phyloP scores from a whole-genome alignment of 768 basidiomycete genomes.

The Krasilnikovozyma curviuscula region DNA sequence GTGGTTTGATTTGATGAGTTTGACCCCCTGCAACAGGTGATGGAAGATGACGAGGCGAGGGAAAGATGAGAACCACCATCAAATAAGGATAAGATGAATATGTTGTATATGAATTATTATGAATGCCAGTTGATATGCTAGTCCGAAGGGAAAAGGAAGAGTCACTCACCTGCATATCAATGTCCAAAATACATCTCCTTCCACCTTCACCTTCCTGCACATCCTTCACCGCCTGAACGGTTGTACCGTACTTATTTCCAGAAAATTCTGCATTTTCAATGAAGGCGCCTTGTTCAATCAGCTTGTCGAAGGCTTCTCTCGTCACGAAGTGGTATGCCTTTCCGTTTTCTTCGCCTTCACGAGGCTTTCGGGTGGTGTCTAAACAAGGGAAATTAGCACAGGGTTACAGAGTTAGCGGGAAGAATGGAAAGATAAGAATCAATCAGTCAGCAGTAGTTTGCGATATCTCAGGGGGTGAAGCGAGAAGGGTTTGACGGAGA shows the following conservation, averaged over 20 bases:
- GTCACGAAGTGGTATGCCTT: conserved; percentile 72
- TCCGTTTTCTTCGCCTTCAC: conserved; percentile 64
- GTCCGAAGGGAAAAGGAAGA: background rate
- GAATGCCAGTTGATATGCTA: too few relatives aligned
- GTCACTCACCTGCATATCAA: conserved; percentile 71
- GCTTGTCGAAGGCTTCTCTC: conserved; percentile 45
- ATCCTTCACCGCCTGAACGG: conserved; percentile 49
- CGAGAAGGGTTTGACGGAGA: background rate
- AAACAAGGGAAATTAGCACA: background rate
- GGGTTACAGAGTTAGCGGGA: background rate
- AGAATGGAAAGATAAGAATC: background rate
- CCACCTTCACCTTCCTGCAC: conserved; percentile 43
- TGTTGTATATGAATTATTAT: background rate
- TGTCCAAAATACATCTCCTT: conserved; percentile 77
- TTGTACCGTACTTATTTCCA: conserved; percentile 83
- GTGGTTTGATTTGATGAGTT: conserved; percentile 61
- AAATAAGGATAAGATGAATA: background rate
- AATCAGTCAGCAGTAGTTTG: background rate
- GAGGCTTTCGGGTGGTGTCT: conserved; percentile 79
- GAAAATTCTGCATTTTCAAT: conserved; percentile 91
- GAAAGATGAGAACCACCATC: background rate
- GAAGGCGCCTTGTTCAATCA: conserved; percentile 55
- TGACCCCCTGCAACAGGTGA: conserved; percentile 48
- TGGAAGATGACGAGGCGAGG: background rate
- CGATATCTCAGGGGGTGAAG: too few relatives aligned